Percentiles rank a stretch among this genome's conserved stretches.
Evolutionary conservation across 176 grass and related monocot species (phyloP).

Genomic region (Poa pratensis): DNA sequence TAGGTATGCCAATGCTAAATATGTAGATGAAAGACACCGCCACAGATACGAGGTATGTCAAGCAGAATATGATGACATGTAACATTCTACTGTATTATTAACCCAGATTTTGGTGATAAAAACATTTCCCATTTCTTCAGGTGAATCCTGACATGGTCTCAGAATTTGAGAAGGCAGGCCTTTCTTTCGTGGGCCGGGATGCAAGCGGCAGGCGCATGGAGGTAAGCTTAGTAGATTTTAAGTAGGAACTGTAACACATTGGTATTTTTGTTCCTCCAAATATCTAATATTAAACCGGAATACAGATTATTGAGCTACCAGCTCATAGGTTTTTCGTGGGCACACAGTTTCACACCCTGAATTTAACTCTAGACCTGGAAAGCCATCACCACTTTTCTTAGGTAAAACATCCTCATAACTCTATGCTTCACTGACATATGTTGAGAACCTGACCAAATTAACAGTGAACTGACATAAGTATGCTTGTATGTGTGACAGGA

Average conservation of each 20-base stretch:
- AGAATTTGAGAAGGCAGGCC: conserved; percentile 88
- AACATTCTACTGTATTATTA: neutral
- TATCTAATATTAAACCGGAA: conserved; percentile 1
- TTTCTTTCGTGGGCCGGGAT: conserved; percentile 86
- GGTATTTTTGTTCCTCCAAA: neutral
- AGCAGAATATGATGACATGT: neutral
- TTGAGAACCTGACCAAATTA: neutral
- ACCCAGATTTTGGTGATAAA: conserved; percentile 10
- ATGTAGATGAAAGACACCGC: conserved; percentile 87
- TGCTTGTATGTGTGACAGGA: conserved; percentile 48
- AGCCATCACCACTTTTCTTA: conserved; percentile 87
- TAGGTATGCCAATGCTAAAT: conserved; percentile 76
- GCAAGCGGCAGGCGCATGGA: conserved; percentile 85
- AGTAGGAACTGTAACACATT: neutral
- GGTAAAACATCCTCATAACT: conserved; percentile 50
- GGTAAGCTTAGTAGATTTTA: conserved; percentile 35
- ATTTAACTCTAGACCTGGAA: conserved; percentile 90
- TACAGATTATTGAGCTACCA: conserved; percentile 85
- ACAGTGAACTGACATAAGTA: neutral
- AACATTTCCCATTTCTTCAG: conserved; percentile 40
- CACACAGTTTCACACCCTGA: conserved; percentile 96
- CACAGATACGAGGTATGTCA: conserved; percentile 91
- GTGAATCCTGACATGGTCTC: conserved; percentile 92
- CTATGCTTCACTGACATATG: neutral
- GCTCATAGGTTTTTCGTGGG: conserved; percentile 79